A percentile compares a stretch with the other conserved stretches of the same genome.
Conservation (phyloP, 1,139 yeast genomes). For the Pichia sp. region DNA sequence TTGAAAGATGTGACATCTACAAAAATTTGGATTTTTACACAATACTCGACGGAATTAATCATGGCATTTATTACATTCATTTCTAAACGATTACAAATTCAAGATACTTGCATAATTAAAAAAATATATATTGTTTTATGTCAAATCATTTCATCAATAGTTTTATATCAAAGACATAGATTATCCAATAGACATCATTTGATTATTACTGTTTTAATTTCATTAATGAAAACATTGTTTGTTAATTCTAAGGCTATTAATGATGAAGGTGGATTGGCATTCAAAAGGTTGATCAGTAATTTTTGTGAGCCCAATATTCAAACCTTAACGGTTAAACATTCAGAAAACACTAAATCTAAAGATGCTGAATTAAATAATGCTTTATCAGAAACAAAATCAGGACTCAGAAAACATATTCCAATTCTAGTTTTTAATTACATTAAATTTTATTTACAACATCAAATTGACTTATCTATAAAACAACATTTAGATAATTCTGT, state of each 20-base stretch:
- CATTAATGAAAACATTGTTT: constrained; percentile 44
- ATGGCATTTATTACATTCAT: constrained; percentile 35
- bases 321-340: constrained; percentile 17
- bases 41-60: constrained; percentile 55
- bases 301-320: constrained; percentile 61
- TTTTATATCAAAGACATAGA: constrained; percentile 65
- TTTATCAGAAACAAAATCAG: constrained; percentile 47
- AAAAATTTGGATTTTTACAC: constrained; percentile 58
- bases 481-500: constrained; percentile 52
- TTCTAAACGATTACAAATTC: constrained; percentile 11
- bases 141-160: constrained; percentile 45
- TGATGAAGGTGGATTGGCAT: constrained; percentile 37
- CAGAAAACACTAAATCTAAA: constrained; percentile 15
- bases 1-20: constrained; percentile 41
- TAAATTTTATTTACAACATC: constrained; percentile 42
- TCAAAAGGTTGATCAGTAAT: constrained; percentile 55
- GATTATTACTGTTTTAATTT: constrained; percentile 41
- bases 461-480: constrained; percentile 43
- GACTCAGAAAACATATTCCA: constrained; percentile 59
- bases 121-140: constrained; percentile 33
- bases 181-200: constrained; percentile 70
- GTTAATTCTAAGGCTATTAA: constrained; percentile 11
- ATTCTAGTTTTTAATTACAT: constrained; percentile 54
- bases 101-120: background rate
- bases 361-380: constrained; percentile 45